phyloP scores from a whole-genome alignment of 352 stramenopile genomes.

The Elongisporangium undulatum region DNA sequence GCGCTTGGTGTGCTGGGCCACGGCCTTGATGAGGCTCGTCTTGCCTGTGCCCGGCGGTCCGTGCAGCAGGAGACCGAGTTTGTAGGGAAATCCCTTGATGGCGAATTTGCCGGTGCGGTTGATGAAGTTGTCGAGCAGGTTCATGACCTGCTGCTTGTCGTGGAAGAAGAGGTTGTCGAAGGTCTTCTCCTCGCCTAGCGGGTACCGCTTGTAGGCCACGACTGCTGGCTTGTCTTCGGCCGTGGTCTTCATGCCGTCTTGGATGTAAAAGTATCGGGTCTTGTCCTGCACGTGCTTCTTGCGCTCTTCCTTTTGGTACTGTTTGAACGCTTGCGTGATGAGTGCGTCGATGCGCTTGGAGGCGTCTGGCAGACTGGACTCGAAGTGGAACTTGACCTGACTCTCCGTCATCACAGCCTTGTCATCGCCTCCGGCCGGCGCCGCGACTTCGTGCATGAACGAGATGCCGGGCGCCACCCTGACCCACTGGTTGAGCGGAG shows the following conservation, averaged over 20 bases:
- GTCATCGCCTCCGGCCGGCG: slow-evolving; percentile 12
- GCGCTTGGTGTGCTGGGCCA: slow-evolving; percentile 73
- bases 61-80: slow-evolving; percentile 84
- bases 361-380: slow-evolving; percentile 17
- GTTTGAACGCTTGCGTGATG: slow-evolving; percentile 25
- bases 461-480: slow-evolving; percentile 25
- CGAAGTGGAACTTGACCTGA: slow-evolving; percentile 23
- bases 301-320: slow-evolving; percentile 28
- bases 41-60: slow-evolving; percentile 88
- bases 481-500: slow-evolving; percentile 42
- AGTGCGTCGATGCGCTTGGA: slow-evolving; percentile 35
- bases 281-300: slow-evolving; percentile 28
- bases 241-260: slow-evolving; percentile 10
- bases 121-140: slow-evolving; percentile 75
- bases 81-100: slow-evolving; percentile 88
- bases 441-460: slow-evolving; percentile 23
- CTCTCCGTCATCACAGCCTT: slow-evolving; percentile 19
- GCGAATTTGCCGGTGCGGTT: slow-evolving; percentile 72
- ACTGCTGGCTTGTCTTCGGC: slow-evolving; percentile 8
- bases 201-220: slow-evolving; percentile 65
- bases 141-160: slow-evolving; percentile 67
- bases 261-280: slow-evolving; percentile 41
- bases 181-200: slow-evolving; percentile 80
- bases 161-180: slow-evolving; percentile 88
- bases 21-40: slow-evolving; percentile 87